Evolutionary conservation across 1,284 basidiomycete genomes (phyloP).

Genomic region (Takashimella koratensis): DNA sequence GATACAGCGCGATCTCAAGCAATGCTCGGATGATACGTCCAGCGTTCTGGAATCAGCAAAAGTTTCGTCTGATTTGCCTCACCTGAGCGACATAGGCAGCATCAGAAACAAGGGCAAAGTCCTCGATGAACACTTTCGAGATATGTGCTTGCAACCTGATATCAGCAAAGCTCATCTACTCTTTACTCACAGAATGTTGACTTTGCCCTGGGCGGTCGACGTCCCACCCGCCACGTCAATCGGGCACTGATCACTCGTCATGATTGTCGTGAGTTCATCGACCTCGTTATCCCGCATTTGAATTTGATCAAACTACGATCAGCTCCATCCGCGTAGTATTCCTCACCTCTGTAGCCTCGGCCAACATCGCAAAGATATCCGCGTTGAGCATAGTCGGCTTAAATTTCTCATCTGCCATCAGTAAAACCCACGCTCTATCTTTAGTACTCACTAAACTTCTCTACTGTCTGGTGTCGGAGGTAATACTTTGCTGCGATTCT

Average conservation of each 20-base stretch:
- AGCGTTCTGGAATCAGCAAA: slow-evolving; percentile 60
- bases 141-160: slow-evolving; percentile 76
- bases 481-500: slow-evolving; percentile 97
- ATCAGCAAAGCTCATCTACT: neutral
- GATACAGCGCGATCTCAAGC: slow-evolving; percentile 88
- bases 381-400: slow-evolving; percentile 87
- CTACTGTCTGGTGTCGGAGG: slow-evolving; percentile 80
- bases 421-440: neutral
- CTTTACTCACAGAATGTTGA: slow-evolving; percentile 69
- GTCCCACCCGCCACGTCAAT: slow-evolving; percentile 67
- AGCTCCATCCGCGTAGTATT: neutral
- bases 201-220: slow-evolving; percentile 80
- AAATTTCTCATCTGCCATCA: slow-evolving; percentile 60
- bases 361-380: slow-evolving; percentile 81
- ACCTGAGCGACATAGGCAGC: slow-evolving; percentile 84
- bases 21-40: slow-evolving; percentile 91
- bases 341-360: slow-evolving; percentile 82
- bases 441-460: slow-evolving; percentile 64
- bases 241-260: slow-evolving; percentile 66
- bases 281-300: slow-evolving; percentile 87
- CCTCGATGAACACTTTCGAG: slow-evolving; percentile 74
- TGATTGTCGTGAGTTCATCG: slow-evolving; percentile 72
- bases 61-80: slow-evolving; percentile 5
- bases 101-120: slow-evolving; percentile 96
- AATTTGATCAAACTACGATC: slow-evolving; percentile 81